Evolutionary conservation across 2,329 filamentous ascomycete genomes (phyloP), one percentile per base, ranked within the genome.

Genomic region (Helminthosporium solani): DNA sequence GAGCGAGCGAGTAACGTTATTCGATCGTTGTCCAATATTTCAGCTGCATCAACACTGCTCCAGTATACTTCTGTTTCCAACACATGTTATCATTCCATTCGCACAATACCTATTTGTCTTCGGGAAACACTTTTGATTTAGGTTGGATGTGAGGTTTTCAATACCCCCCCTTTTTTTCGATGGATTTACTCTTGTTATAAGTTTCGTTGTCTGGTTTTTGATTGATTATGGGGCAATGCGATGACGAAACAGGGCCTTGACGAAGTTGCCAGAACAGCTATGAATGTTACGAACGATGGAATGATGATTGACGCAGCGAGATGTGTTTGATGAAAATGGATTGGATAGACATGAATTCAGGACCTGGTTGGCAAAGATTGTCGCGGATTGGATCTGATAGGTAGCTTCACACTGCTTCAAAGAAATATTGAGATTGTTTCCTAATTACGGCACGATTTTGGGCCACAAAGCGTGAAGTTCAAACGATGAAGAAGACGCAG

Each of bases 71-170:
- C 16, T 28, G 44, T 42, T 31, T 40, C 38, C 20, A 39, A 35
- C 33, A 42, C 44, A 18, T 48, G 18, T 50, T 44, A 35, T 18
- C 25, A 16, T 49, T 38, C 54, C 38, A 21, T 52, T 52, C 42
- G 40, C 45, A 50, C 42, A 50, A 53, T 54, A 53, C 49, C 49
- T 51, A 45, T 47, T 49, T 49, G 46, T 25, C n/a, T 42, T n/a
- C 25, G 45, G 51, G 49, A 51, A 43, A 45, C 45, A 46, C 40
- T 52, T 44, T 15, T 15, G 36, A 34, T 41, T 30, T 45, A 16
- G 39, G 28, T 46, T 42, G 23, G 23, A 25, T 25, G 23, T 48
- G 38, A 33, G 52, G 38, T 42, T 48, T 53, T 50, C n/a, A 57
- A 57, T 57, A 54, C 52, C 52, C 49, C 30, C 41, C 40, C 49